Conservation (phyloP, 2,329 filamentous ascomycete species). For the Aspergillus ibericus region DNA sequence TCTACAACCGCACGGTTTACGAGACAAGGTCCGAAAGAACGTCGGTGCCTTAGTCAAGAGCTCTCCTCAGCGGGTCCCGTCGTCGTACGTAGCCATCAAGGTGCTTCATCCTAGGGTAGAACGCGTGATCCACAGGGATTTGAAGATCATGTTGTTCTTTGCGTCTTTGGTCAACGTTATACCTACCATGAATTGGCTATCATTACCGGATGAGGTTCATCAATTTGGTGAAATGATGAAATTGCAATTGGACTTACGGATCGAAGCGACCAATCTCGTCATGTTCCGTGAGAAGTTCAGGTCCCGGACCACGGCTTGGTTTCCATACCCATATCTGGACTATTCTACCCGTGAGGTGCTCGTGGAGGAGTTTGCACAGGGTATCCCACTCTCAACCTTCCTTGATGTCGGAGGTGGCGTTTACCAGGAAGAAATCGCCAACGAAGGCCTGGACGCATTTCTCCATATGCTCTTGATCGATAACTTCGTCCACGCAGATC, state of each 20-base stretch:
- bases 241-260: conserved; percentile 90
- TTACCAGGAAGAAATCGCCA: conserved; percentile 90
- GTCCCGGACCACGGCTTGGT: conserved; percentile 88
- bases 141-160: conserved; percentile 93
- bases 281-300: conserved; percentile 90
- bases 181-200: conserved; percentile 96
- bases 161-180: conserved; percentile 79
- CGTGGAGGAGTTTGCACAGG: conserved; percentile 93
- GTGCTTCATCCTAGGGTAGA: conserved; percentile 92
- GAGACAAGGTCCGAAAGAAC: conserved; percentile 72
- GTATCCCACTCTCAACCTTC: conserved; percentile 87
- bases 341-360: conserved; percentile 91
- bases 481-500: conserved; percentile 94
- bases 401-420: conserved; percentile 87
- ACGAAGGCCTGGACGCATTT: conserved; percentile 94
- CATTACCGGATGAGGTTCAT: conserved; percentile 85
- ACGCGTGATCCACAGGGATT: conserved; percentile 81
- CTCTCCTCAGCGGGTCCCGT: conserved; percentile 80
- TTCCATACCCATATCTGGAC: conserved; percentile 88
- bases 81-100: conserved; percentile 91
- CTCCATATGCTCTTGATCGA: conserved; percentile 94
- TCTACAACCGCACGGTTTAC: conserved; percentile 57
- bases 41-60: conserved; percentile 86
- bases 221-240: conserved; percentile 99
- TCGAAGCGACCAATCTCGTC: conserved; percentile 84